Conservation (phyloP, 495 filamentous ascomycete genomes). For the Aspergillus baeticus region DNA sequence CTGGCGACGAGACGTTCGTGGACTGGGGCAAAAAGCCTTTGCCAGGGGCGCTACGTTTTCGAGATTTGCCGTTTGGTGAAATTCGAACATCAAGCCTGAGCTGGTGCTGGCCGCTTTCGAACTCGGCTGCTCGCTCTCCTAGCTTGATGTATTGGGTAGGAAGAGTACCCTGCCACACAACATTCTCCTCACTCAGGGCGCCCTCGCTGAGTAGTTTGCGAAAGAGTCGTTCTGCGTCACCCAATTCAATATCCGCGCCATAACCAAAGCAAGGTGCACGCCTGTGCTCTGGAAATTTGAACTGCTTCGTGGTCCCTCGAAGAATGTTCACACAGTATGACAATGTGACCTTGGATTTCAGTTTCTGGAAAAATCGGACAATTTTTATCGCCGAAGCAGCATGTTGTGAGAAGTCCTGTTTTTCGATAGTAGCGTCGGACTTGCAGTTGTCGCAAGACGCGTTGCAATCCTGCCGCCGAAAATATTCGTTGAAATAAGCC, state of each 20-base stretch:
- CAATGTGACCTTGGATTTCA: conserved; percentile 46
- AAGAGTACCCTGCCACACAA: conserved; percentile 58
- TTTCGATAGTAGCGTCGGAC: conserved; percentile 63
- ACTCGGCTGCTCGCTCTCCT: conserved; percentile 52
- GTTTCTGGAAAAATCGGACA: conserved; percentile 54
- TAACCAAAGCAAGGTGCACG: conserved; percentile 51
- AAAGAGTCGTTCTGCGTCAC: conserved; percentile 64
- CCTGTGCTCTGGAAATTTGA: conserved; percentile 44
- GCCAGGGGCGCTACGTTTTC: conserved; percentile 26
- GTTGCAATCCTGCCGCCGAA: conserved; percentile 67
- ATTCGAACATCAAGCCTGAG: conserved; percentile 60
- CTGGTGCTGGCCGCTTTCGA: conserved; percentile 47
- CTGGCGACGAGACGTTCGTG: conserved; percentile 84
- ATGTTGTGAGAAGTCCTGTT: conserved; percentile 71
- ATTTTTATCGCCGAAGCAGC: conserved; percentile 66
- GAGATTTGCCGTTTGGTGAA: conserved; percentile 46
- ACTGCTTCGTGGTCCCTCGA: conserved; percentile 55
- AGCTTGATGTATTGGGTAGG: conserved; percentile 59
- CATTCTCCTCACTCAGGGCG: conserved; percentile 56
- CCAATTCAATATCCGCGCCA: conserved; percentile 55
- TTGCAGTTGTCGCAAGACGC: conserved; percentile 84
- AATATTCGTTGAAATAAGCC: conserved; percentile 86
- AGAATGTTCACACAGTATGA: conserved; percentile 60
- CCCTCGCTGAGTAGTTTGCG: conserved; percentile 61
- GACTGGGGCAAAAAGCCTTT: conserved; percentile 57